Conservation (phyloP, 805 yeast genomes). For the Cyberlindnera lachancei region DNA sequence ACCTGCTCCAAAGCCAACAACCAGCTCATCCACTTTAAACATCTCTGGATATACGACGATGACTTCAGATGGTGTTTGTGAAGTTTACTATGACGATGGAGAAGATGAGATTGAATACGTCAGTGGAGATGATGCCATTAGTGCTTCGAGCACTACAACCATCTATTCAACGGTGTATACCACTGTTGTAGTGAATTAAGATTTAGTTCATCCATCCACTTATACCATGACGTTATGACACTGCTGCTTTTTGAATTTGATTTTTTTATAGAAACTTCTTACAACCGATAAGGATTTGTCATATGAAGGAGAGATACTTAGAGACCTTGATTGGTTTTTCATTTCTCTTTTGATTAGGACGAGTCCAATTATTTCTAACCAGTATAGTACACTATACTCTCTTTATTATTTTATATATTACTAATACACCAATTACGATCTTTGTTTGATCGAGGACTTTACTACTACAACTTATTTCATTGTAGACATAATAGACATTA, state of each 20-base stretch:
- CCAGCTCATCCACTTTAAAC: conserved; percentile 1
- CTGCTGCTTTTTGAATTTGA: background rate
- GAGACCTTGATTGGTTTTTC: background rate
- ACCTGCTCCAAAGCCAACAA: conserved; percentile 1
- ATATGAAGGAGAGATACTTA: background rate
- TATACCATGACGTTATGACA: conserved; percentile 1
- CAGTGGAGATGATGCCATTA: conserved; percentile 22
- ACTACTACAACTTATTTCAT: too few species aligned
- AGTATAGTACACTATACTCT: too few species aligned
- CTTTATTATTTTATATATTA: too few species aligned
- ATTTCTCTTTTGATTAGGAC: too few species aligned
- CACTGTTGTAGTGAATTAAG: conserved; percentile 12
- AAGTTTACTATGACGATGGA: conserved; percentile 20
- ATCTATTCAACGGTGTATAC: conserved; percentile 18
- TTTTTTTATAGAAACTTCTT: background rate
- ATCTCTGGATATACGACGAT: conserved; percentile 1
- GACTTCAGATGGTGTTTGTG: conserved; percentile 20
- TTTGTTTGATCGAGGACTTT: too few species aligned
- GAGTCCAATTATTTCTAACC: too few species aligned
- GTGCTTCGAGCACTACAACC: conserved; percentile 23
- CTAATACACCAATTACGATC: too few species aligned
- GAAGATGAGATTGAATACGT: conserved; percentile 16
- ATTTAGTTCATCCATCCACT: too few species aligned
- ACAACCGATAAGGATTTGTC: background rate
- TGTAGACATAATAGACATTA: too few species aligned